Conservation (phyloP, 495 filamentous ascomycete genomes). For the Hapsidospora chrysogenum region DNA sequence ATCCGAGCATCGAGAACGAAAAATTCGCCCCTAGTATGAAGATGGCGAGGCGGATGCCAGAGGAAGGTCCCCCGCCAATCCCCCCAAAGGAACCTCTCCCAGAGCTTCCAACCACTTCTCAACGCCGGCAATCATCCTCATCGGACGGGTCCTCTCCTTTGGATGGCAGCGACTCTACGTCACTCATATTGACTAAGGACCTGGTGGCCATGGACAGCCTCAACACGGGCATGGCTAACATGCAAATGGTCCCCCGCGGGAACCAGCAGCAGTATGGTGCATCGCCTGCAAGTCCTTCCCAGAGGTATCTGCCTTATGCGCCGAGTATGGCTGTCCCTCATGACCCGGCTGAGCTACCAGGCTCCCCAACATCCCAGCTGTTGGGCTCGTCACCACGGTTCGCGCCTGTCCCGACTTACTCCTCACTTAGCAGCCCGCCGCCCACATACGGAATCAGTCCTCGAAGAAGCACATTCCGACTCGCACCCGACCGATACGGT, state of each 20-base stretch:
- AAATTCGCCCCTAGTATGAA: constrained; percentile 22
- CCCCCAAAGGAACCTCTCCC: constrained; percentile 3
- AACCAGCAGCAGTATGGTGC: constrained; percentile 7
- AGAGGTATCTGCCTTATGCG: constrained; percentile 1
- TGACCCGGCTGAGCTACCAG: constrained; percentile 3
- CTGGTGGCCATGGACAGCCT: constrained; percentile 22
- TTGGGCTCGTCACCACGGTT: constrained; percentile 13
- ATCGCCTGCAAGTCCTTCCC: constrained; percentile 3
- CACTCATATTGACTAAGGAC: constrained; percentile 27
- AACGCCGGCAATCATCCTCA: constrained; percentile 4
- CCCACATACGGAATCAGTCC: constrained; percentile 11
- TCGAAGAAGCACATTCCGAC: constrained; percentile 4
- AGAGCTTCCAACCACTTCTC: constrained; percentile 5
- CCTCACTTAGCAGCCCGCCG: constrained; percentile 5
- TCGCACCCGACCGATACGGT: constrained; percentile 34
- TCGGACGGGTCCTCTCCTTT: neutral
- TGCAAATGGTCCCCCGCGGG: constrained; percentile 12
- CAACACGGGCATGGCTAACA: constrained; percentile 14
- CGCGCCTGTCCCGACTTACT: constrained; percentile 10
- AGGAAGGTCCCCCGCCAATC: constrained; percentile 3
- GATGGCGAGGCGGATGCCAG: constrained; percentile 15
- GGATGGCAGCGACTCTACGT: constrained; percentile 6
- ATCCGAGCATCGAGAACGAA: constrained; percentile 18
- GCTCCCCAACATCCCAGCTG: constrained; percentile 3
- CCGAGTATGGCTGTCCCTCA: neutral